Evolutionary conservation across 2,329 filamentous ascomycete genomes (phyloP).

Genomic region (Arthroderma sp.): DNA sequence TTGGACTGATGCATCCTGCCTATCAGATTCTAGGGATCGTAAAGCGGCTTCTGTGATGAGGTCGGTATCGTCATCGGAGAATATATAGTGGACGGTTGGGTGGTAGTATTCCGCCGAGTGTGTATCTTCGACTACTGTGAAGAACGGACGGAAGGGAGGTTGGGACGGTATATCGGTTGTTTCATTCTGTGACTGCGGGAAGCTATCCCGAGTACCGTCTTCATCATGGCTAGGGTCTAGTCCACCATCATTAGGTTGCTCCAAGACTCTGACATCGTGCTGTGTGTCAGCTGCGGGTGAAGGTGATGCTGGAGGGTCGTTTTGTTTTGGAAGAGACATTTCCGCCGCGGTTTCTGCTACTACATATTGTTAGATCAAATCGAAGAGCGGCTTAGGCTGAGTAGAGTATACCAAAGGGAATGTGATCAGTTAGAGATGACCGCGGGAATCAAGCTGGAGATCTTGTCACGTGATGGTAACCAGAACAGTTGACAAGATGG

Average conservation of each 20-base stretch:
- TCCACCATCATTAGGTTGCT: background rate
- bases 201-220: background rate
- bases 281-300: constrained; percentile 10
- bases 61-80: constrained; percentile 78
- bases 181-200: background rate
- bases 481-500: too few species aligned
- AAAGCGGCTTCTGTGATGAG: constrained; percentile 55
- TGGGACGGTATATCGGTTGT: constrained; percentile 10
- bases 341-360: constrained; percentile 5
- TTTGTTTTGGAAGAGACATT: constrained; percentile 25
- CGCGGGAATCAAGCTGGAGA: too few species aligned
- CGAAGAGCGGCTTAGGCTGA: too few species aligned
- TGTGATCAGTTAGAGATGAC: too few species aligned
- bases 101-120: constrained; percentile 64
- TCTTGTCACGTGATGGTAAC: too few species aligned
- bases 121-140: constrained; percentile 67
- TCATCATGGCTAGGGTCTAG: background rate
- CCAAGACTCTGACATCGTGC: background rate
- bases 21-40: constrained; percentile 38
- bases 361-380: too few species aligned
- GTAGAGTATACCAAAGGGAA: too few species aligned
- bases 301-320: constrained; percentile 15
- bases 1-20: constrained; percentile 15
- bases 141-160: constrained; percentile 61
- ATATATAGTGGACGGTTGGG: constrained; percentile 81